Evolutionary conservation across 1,284 basidiomycete genomes (phyloP).

Genomic region (Bondarzewia mesenterica): DNA sequence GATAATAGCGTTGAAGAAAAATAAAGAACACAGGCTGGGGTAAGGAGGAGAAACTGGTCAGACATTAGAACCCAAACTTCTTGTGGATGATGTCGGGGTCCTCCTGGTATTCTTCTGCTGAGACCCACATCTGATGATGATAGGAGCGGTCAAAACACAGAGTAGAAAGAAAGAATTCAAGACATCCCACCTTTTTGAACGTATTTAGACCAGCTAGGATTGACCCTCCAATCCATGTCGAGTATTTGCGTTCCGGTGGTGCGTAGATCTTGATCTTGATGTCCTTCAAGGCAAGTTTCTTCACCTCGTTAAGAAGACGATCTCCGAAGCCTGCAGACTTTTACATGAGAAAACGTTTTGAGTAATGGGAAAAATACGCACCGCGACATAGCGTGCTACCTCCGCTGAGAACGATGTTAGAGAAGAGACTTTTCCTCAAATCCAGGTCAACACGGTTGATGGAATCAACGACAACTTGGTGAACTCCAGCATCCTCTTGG

Average conservation of each 20-base stretch:
- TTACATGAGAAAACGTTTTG: background rate
- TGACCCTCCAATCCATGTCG: slow-evolving; percentile 98
- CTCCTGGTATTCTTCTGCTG: slow-evolving; percentile 98
- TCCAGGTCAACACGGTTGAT: slow-evolving; percentile 85
- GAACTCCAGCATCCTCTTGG: slow-evolving; percentile 93
- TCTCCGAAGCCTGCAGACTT: slow-evolving; percentile 81
- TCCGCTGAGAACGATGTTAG: slow-evolving; percentile 94
- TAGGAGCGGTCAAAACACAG: slow-evolving; percentile 8
- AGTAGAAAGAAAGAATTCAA: slow-evolving; percentile 1
- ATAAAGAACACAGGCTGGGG: slow-evolving; percentile 16
- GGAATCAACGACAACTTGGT: slow-evolving; percentile 90
- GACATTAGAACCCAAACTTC: slow-evolving; percentile 66
- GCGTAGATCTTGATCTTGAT: slow-evolving; percentile 99
- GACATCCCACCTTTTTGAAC: slow-evolving; percentile 83
- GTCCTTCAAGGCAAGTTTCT: slow-evolving; percentile 94
- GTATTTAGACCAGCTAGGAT: slow-evolving; percentile 93
- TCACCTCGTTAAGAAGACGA: slow-evolving; percentile 90
- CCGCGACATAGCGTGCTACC: slow-evolving; percentile 94
- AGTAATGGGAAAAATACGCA: slow-evolving; percentile 24
- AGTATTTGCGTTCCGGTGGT: slow-evolving; percentile 99
- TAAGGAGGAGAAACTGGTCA: background rate
- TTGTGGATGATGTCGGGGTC: slow-evolving; percentile 98
- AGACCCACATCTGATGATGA: slow-evolving; percentile 88
- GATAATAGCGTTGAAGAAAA: slow-evolving; percentile 14
- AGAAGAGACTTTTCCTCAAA: slow-evolving; percentile 90